These are phyloP conservation scores for Nakazawaea holstii DNA, from an alignment of 805 yeast genomes.

Conservation along the genomic window DNA sequence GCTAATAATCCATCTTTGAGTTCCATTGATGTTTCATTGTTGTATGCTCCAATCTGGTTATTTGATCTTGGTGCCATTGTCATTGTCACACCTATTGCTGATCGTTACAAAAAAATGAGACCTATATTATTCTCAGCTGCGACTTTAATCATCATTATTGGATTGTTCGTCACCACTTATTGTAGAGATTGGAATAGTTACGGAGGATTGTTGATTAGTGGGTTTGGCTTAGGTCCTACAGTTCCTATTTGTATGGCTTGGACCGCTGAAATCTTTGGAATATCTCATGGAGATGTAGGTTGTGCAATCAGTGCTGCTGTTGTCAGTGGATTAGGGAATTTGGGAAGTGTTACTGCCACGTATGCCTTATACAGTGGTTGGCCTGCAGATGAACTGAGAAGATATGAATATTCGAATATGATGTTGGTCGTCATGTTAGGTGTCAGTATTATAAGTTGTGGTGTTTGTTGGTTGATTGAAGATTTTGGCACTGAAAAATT, in stretches of 20 bases:
- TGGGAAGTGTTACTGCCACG: slow-evolving; percentile 81
- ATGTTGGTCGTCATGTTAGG: slow-evolving; percentile 77
- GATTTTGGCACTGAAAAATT: slow-evolving; percentile 7
- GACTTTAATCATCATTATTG: slow-evolving; percentile 63
- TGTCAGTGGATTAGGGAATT: slow-evolving; percentile 81
- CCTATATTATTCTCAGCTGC: slow-evolving; percentile 59
- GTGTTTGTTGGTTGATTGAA: slow-evolving; percentile 16
- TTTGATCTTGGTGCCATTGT: slow-evolving; percentile 76
- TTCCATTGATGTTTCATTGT: slow-evolving; percentile 64
- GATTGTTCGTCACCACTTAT: slow-evolving; percentile 70
- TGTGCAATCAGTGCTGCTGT: slow-evolving; percentile 78
- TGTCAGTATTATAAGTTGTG: slow-evolving; percentile 54
- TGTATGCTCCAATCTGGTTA: slow-evolving; percentile 88
- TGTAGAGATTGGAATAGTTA: slow-evolving; percentile 76
- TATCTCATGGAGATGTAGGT: slow-evolving; percentile 77
- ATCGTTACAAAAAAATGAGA: slow-evolving; percentile 53
- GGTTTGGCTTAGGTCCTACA: slow-evolving; percentile 87
- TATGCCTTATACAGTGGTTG: slow-evolving; percentile 84
- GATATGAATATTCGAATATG: slow-evolving; percentile 72
- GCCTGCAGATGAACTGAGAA: slow-evolving; percentile 67
- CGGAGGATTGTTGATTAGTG: slow-evolving; percentile 76
- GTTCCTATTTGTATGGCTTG: slow-evolving; percentile 85
- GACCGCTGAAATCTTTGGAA: slow-evolving; percentile 69
- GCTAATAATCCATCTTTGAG: slow-evolving; percentile 57
- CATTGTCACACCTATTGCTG: slow-evolving; percentile 75